Conservation (phyloP, 1,139 yeast species). For the Geotrichum europaeum region DNA sequence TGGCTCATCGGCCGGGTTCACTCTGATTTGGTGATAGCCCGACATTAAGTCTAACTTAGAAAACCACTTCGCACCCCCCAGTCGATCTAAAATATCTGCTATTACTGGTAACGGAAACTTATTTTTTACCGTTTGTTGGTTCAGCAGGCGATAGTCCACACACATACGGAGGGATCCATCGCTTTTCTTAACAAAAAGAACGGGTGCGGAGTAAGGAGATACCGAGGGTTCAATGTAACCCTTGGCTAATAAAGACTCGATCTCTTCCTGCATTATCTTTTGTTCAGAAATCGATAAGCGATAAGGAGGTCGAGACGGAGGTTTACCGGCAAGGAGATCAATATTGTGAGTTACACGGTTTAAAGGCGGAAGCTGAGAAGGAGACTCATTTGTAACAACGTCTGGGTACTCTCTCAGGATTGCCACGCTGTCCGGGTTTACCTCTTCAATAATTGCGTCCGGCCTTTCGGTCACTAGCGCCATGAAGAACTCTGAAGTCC, state of each 20-base stretch:
- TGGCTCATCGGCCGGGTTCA: slow-evolving; percentile 16
- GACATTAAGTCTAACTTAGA: slow-evolving; percentile 23
- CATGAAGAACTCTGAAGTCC: no score
- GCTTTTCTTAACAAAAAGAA: slow-evolving; percentile 24
- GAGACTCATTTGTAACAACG: neutral
- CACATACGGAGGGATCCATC: slow-evolving; percentile 23
- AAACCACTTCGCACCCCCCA: slow-evolving; percentile 15
- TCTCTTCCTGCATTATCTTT: neutral
- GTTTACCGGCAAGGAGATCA: neutral
- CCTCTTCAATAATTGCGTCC: no score
- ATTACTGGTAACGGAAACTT: neutral
- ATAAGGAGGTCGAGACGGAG: neutral
- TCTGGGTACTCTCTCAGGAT: neutral
- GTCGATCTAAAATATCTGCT: neutral
- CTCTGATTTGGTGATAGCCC: slow-evolving; percentile 24
- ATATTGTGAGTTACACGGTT: neutral
- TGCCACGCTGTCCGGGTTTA: neutral
- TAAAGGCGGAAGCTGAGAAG: neutral
- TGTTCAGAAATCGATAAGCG: neutral
- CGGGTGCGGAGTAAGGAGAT: slow-evolving; percentile 23
- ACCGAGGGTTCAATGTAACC: slow-evolving; percentile 20
- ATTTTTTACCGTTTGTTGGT: slow-evolving; percentile 16
- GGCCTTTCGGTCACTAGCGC: no score
- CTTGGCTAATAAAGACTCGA: slow-evolving; percentile 15
- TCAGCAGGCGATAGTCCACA: slow-evolving; percentile 20